Evolutionary conservation across 2,329 filamentous ascomycete species (phyloP).

Genomic region (Ceratocystis albifundus): DNA sequence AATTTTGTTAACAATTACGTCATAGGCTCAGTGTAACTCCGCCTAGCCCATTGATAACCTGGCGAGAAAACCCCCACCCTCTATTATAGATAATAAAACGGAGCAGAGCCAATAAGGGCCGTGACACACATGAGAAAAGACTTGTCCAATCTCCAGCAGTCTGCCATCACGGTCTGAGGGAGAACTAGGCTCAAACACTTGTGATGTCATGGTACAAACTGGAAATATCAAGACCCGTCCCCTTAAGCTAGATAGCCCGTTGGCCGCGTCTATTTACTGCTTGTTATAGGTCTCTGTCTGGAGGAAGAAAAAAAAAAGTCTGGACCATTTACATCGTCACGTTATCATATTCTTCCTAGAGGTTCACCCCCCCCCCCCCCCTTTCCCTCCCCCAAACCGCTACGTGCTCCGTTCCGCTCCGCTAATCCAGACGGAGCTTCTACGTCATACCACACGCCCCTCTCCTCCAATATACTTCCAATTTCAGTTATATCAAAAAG

Average conservation of each 20-base stretch:
- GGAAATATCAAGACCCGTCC: neutral
- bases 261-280: neutral
- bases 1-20: neutral
- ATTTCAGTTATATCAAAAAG: neutral
- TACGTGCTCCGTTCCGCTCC: neutral
- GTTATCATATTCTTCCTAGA: neutral
- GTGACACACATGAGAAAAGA: too few relatives aligned
- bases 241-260: too few relatives aligned
- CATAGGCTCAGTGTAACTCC: neutral
- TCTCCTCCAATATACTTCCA: neutral
- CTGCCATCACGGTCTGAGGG: neutral
- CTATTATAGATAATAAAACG: neutral
- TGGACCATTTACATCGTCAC: neutral
- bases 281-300: neutral
- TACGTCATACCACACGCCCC: neutral
- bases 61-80: neutral
- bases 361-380: neutral
- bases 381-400: neutral
- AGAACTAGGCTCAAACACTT: too few relatives aligned
- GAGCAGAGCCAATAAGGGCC: too few relatives aligned
- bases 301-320: too few relatives aligned
- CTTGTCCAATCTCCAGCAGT: too few relatives aligned
- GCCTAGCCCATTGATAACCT: neutral
- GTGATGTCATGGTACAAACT: neutral
- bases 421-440: neutral